phyloP scores from a whole-genome alignment of 176 grass and related monocot genomes.

The Olyra latifolia region DNA sequence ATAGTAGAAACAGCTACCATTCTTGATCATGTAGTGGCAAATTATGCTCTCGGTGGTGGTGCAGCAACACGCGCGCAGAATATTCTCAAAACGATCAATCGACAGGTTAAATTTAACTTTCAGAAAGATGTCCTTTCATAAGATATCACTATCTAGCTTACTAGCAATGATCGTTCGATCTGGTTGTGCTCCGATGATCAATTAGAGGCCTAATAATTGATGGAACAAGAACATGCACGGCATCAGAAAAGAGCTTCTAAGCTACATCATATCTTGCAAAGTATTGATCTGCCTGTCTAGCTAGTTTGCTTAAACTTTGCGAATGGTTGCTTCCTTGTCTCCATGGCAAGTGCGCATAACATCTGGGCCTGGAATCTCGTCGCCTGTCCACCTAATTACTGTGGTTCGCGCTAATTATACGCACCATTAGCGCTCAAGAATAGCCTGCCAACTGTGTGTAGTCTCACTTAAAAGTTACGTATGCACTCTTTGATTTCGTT shows the following conservation, averaged over 20 bases:
- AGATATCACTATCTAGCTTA: not conserved
- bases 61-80: not conserved
- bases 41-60: not conserved
- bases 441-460: too few species aligned
- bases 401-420: not conserved
- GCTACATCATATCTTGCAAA: conserved; percentile 13
- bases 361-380: conserved; percentile 26
- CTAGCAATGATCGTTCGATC: not conserved
- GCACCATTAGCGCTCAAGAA: not conserved
- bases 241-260: not conserved
- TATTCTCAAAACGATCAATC: not conserved
- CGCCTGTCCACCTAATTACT: not conserved
- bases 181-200: not conserved
- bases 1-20: too few species aligned
- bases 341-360: conserved; percentile 30
- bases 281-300: not conserved
- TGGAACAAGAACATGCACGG: not conserved
- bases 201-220: conserved; percentile 18
- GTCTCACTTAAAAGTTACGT: too few species aligned
- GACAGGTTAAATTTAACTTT: not conserved
- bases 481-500: too few species aligned
- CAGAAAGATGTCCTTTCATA: not conserved
- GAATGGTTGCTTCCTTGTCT: conserved; percentile 11
- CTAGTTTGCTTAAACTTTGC: not conserved
- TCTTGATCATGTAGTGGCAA: not conserved